phyloP scores from a whole-genome alignment of 352 stramenopile genomes.

The Globisporangium megalacanthum region DNA sequence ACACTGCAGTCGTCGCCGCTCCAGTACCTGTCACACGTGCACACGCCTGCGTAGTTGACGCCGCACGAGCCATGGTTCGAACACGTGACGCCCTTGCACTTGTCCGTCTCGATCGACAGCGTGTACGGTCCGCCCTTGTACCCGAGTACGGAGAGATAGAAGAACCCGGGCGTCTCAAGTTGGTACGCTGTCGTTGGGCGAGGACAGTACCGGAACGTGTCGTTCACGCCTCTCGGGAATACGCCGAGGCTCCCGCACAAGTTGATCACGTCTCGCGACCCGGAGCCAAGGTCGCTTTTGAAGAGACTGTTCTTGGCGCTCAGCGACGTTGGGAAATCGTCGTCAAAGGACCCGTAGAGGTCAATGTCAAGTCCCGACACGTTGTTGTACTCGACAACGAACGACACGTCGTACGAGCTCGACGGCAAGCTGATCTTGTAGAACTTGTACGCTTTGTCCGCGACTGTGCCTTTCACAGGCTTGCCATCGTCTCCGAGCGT shows the following conservation, averaged over 20 bases:
- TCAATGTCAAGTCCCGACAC: constrained; percentile 36
- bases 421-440: constrained; percentile 57
- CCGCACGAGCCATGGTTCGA: constrained; percentile 54
- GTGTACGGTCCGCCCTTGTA: constrained; percentile 33
- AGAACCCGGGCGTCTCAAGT: constrained; percentile 49
- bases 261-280: constrained; percentile 49
- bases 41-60: constrained; percentile 60
- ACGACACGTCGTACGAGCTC: constrained; percentile 67
- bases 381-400: constrained; percentile 35
- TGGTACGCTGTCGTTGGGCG: constrained; percentile 47
- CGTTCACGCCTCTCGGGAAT: constrained; percentile 56
- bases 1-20: constrained; percentile 68
- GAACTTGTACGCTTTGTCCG: constrained; percentile 59
- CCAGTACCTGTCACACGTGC: constrained; percentile 70
- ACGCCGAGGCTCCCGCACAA: constrained; percentile 57
- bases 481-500: constrained; percentile 23
- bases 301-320: constrained; percentile 42
- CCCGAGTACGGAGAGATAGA: constrained; percentile 67
- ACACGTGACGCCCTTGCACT: constrained; percentile 57
- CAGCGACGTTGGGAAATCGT: constrained; percentile 42
- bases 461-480: constrained; percentile 20
- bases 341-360: constrained; percentile 71
- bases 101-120: constrained; percentile 52
- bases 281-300: constrained; percentile 39
- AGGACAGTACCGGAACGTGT: constrained; percentile 49